Percentiles rank a stretch among this genome's conserved stretches.
These are phyloP conservation scores for Vitis riparia DNA, from an alignment of 164 flowering plant genomes.

Conservation along the genomic window DNA sequence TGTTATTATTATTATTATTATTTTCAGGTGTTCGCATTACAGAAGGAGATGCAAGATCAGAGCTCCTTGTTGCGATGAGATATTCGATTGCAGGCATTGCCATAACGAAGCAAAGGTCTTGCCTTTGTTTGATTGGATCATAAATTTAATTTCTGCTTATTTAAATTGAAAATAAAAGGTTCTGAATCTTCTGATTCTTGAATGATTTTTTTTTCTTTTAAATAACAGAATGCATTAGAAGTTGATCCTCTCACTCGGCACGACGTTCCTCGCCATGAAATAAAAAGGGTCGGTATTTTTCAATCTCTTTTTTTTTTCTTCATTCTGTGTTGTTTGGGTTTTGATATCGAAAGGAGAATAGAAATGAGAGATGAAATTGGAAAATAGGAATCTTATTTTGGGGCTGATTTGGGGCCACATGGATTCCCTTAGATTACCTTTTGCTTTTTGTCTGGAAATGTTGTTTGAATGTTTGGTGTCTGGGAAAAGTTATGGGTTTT, in stretches of 20 bases:
- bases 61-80: constrained; percentile 86
- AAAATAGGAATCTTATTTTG: constrained; percentile 1
- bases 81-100: constrained; percentile 91
- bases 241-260: constrained; percentile 57
- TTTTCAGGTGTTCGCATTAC: constrained; percentile 72
- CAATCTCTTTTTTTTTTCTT: not conserved
- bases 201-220: no score
- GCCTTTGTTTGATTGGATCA: no score
- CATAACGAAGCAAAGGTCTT: constrained; percentile 86
- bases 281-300: constrained; percentile 45
- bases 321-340: no score
- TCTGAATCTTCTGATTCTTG: no score
- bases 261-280: constrained; percentile 79
- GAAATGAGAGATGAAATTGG: no score
- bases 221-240: constrained; percentile 62
- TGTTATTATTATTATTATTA: no score
- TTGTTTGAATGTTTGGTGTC: not conserved
- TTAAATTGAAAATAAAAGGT: no score
- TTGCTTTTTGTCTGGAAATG: not conserved
- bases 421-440: no score
- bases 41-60: constrained; percentile 81
- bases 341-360: no score
- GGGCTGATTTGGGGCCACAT: not conserved
- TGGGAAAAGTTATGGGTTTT: no score
- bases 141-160: not conserved